Percentiles rank a stretch among this genome's conserved stretches.
These are phyloP conservation scores for Backusella sp. DNA, from an alignment of 192 early-diverging fungal genomes.

Conservation along the genomic window DNA sequence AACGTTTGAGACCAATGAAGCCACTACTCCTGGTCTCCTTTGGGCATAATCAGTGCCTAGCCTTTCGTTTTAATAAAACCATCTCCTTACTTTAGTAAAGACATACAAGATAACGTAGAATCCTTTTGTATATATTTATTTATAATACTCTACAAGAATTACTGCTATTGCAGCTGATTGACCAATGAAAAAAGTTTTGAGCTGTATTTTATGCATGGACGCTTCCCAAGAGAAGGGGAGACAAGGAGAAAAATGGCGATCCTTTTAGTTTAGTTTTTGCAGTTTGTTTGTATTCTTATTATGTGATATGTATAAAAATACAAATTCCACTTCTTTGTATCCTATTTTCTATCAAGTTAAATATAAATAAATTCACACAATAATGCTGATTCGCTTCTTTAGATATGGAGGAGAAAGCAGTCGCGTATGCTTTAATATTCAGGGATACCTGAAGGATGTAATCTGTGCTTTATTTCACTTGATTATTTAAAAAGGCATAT, in stretches of 20 bases:
- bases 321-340: background rate
- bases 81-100: background rate
- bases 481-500: background rate
- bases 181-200: background rate
- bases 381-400: background rate
- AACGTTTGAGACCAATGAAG: background rate
- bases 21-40: background rate
- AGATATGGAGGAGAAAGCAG: background rate
- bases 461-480: background rate
- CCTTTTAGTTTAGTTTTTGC: background rate
- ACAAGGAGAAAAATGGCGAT: background rate
- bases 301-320: background rate
- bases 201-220: background rate
- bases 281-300: background rate
- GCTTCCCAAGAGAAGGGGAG: background rate
- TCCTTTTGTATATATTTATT: background rate
- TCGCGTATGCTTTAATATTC: background rate
- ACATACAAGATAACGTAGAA: background rate
- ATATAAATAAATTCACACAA: background rate
- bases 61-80: background rate
- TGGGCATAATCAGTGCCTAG: background rate
- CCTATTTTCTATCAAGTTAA: background rate
- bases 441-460: background rate
- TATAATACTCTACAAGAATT: background rate
- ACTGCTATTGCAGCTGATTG: background rate